These are phyloP conservation scores for Neopestalotiopsis sp. DNA, from an alignment of 2,329 filamentous ascomycete species.

Conservation along the genomic window DNA sequence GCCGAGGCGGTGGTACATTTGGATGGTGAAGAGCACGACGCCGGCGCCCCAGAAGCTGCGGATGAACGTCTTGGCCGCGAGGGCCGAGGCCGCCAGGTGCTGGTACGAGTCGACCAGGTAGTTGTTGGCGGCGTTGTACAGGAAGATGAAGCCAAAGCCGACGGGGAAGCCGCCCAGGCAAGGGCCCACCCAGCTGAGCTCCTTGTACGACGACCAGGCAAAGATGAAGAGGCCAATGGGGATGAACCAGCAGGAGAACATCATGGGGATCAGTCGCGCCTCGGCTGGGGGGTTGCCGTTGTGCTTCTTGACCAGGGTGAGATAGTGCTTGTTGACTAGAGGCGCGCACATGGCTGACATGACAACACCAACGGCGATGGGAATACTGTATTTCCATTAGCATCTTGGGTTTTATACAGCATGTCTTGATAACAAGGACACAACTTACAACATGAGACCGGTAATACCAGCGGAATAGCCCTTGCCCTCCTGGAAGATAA, in stretches of 20 bases:
- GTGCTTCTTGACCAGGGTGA: constrained; percentile 44
- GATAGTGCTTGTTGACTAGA: constrained; percentile 81
- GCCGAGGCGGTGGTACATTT: constrained; percentile 78
- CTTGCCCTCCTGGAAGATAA: constrained; percentile 80
- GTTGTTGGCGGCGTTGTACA: constrained; percentile 81
- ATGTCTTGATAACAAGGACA: no score
- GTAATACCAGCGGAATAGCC: constrained; percentile 76
- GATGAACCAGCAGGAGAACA: constrained; percentile 76
- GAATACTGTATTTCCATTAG: constrained; percentile 55
- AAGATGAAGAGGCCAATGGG: constrained; percentile 64
- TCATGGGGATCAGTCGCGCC: constrained; percentile 81
- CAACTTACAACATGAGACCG: constrained; percentile 74
- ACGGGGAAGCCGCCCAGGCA: constrained; percentile 73
- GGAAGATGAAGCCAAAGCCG: constrained; percentile 82
- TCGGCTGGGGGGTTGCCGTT: constrained; percentile 70
- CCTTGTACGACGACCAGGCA: constrained; percentile 67
- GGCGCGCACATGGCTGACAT: constrained; percentile 71
- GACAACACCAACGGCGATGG: constrained; percentile 77
- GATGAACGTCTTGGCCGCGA: constrained; percentile 83
- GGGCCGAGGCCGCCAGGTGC: constrained; percentile 78
- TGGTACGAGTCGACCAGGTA: constrained; percentile 71
- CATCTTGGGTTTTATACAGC: background rate
- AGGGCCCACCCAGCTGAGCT: constrained; percentile 74
- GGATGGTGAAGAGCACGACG: constrained; percentile 79
- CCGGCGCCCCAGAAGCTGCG: constrained; percentile 81